Evolutionary conservation across 495 filamentous ascomycete genomes (phyloP).

Genomic region (Aspergillus olivimuriae): DNA sequence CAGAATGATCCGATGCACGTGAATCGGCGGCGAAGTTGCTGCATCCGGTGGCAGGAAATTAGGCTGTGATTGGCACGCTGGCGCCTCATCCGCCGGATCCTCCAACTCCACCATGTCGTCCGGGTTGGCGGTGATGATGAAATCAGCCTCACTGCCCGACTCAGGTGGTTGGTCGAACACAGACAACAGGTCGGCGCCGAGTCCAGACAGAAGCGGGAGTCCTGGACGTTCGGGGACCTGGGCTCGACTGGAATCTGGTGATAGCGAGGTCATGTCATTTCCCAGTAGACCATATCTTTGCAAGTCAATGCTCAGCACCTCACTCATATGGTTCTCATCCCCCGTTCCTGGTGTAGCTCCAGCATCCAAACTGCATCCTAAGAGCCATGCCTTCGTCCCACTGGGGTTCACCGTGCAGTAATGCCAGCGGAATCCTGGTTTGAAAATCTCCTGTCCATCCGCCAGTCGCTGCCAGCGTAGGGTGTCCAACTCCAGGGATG

Average conservation of each 20-base stretch:
- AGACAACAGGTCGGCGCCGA: constrained; percentile 73
- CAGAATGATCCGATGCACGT: constrained; percentile 85
- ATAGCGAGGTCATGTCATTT: constrained; percentile 60
- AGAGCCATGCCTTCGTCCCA: constrained; percentile 90
- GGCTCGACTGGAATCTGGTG: constrained; percentile 49
- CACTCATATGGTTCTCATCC: constrained; percentile 84
- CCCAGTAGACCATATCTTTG: constrained; percentile 80
- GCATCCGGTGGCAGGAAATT: constrained; percentile 57
- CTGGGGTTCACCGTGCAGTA: constrained; percentile 92
- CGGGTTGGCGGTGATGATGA: constrained; percentile 71
- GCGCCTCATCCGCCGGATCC: constrained; percentile 38
- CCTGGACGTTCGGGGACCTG: constrained; percentile 44
- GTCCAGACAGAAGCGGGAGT: constrained; percentile 47
- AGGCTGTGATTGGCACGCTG: constrained; percentile 37
- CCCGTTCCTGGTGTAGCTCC: constrained; percentile 42
- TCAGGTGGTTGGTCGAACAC: constrained; percentile 82
- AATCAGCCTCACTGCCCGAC: constrained; percentile 74
- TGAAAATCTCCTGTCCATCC: constrained; percentile 88
- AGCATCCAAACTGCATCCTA: constrained; percentile 78
- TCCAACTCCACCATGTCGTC: constrained; percentile 62
- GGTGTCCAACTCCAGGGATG: constrained; percentile 75
- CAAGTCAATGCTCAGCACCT: constrained; percentile 87
- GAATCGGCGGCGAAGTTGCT: constrained; percentile 75
- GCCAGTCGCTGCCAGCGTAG: constrained; percentile 90
- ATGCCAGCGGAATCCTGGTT: constrained; percentile 85